A percentile compares a stretch with the other conserved stretches of the same genome.
These are phyloP conservation scores for Raffaelea arxii DNA, from an alignment of 2,329 filamentous ascomycete genomes.

Conservation along the genomic window DNA sequence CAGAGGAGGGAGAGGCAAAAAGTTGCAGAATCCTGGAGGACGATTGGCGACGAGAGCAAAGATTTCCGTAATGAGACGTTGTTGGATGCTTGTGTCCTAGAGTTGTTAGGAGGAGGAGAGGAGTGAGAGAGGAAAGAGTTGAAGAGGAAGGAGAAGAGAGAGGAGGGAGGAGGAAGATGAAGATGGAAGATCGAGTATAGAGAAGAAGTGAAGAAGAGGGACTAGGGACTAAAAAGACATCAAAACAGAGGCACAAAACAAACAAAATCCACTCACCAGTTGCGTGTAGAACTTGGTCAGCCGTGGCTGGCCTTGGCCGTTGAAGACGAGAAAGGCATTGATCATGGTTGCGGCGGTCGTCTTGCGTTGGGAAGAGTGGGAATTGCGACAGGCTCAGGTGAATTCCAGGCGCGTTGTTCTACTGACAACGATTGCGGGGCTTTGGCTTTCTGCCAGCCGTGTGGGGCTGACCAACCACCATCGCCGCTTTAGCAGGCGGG, in stretches of 20 bases:
- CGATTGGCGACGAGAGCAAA: constrained; percentile 92
- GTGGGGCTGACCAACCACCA: too few relatives aligned
- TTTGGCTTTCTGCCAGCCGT: too few relatives aligned
- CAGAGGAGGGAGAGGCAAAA: constrained; percentile 68
- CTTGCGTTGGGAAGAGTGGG: not conserved
- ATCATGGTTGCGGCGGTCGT: constrained; percentile 56
- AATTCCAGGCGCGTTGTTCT: too few relatives aligned
- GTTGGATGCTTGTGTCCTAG: constrained; percentile 93
- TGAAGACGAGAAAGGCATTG: constrained; percentile 97
- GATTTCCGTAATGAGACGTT: constrained; percentile 93
- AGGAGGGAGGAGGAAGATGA: not conserved
- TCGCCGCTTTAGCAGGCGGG: too few relatives aligned
- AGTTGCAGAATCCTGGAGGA: constrained; percentile 89
- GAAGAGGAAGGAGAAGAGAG: too few relatives aligned
- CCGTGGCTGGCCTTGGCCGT: constrained; percentile 92
- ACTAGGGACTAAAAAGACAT: constrained; percentile 2
- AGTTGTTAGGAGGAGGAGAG: too few relatives aligned
- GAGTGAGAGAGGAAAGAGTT: too few relatives aligned
- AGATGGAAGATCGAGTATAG: not conserved
- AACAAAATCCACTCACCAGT: constrained; percentile 47
- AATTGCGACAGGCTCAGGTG: not conserved
- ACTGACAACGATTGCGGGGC: too few relatives aligned
- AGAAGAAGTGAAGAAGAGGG: not conserved
- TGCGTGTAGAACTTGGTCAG: constrained; percentile 99
- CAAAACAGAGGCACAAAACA: too few relatives aligned